Conservation (phyloP, 2,329 filamentous ascomycete species). For the Tolypocladium cylindrosporum region DNA sequence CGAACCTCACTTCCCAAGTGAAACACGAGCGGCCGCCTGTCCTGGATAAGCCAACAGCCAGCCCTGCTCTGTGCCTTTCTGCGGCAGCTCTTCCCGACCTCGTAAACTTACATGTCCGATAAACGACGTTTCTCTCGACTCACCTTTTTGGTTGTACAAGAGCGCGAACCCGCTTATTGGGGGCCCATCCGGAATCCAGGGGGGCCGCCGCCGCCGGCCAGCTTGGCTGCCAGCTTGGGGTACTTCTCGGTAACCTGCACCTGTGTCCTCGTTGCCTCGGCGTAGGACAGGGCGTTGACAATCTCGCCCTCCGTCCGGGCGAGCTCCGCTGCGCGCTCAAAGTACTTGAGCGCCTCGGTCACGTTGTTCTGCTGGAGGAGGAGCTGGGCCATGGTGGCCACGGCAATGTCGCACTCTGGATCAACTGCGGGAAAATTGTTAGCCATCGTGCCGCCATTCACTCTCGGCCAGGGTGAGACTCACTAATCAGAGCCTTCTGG, state of each 20-base stretch:
- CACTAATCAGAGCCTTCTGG: conserved; percentile 94
- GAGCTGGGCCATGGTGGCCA: conserved; percentile 96
- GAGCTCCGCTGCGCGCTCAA: conserved; percentile 90
- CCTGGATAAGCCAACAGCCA: not conserved
- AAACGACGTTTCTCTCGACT: not conserved
- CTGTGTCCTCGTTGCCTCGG: conserved; percentile 92
- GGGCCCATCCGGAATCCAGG: conserved; percentile 26
- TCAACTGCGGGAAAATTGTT: conserved; percentile 56
- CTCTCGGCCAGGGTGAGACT: conserved; percentile 25
- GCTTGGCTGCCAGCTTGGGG: conserved; percentile 64
- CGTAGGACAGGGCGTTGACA: conserved; percentile 91
- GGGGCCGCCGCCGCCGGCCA: conserved; percentile 31
- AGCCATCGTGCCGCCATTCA: conserved; percentile 14
- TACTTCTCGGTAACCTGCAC: conserved; percentile 86
- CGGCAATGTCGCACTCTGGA: conserved; percentile 96
- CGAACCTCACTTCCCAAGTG: not conserved
- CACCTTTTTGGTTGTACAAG: not conserved
- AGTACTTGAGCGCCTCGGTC: conserved; percentile 88
- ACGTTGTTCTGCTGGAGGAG: conserved; percentile 97
- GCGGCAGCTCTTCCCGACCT: not conserved
- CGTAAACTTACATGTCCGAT: not conserved
- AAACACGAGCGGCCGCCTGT: not conserved
- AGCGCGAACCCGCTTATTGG: conserved; percentile 11
- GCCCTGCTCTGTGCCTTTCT: not conserved
- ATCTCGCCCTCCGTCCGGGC: conserved; percentile 92